Base-by-base conservation (phyloP, 805 yeast genomes). In the Barnettozyma populi region DNA sequence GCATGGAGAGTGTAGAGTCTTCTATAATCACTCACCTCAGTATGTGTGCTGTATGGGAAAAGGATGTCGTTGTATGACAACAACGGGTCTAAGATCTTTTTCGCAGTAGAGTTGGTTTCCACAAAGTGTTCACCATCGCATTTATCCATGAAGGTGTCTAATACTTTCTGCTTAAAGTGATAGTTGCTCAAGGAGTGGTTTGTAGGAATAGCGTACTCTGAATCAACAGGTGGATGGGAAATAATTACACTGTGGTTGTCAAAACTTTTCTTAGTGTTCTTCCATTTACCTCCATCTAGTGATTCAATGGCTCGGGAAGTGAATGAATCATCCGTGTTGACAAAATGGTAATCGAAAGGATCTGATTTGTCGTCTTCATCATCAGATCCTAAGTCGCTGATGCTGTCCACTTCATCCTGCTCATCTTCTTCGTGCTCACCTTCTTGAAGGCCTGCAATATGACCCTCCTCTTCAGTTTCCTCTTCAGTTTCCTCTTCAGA, bases 291-390 rank as follows among this genome's bases (percentile, higher is more conserved):
- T 34, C 47, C 54, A 1, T 58, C 50, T 21, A 74, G 62, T 0
- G 62, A 60, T 8, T 52, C 45, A 19, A 66, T 69, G 19, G 76
- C 59, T 10, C 65, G 63, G 2, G 74, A 75, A 5, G 75, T 64
- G 19, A 52, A 53, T 2, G 50, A 34, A 35, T 67, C 69, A 2
- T 66, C 40, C 10, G 76, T 69, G 19, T 70, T 66, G 42, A 82
- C 84, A 64, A 85, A 90, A 63, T 90, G 98, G 11, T 67, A 59
- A 51, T 86, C 86, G 56, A 86, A 90, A 0, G 95, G 87, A 66
- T 92, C 97, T 7, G 65, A 61, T 10, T 68, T 73, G 41, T 66
- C 70, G 34, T 72, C 72, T 19, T 62, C 68, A 25, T 62, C 67
- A 9, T 59, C 68, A 18, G 52, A 62, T 40, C 57, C 70, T 16